Evolutionary conservation across 768 basidiomycete species (phyloP).

Genomic region (Jaapia argillacea): DNA sequence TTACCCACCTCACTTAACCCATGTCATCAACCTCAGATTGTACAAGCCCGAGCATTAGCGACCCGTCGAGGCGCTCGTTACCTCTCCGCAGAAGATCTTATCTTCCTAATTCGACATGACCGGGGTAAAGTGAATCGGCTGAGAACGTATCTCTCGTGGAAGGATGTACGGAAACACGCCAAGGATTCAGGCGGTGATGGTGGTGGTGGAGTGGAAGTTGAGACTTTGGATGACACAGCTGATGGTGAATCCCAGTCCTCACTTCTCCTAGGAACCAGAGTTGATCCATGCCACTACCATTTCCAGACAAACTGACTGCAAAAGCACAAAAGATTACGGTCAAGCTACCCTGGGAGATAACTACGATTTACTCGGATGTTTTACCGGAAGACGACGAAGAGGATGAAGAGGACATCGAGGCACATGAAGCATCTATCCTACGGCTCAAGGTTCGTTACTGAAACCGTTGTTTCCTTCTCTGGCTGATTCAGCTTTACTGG

Average conservation of each 20-base stretch:
- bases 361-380: conserved; percentile 85
- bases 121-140: conserved; percentile 89
- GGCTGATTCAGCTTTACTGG: background rate
- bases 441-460: conserved; percentile 55
- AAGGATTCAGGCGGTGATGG: conserved; percentile 84
- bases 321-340: conserved; percentile 92
- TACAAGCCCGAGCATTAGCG: conserved; percentile 81
- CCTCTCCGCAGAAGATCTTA: conserved; percentile 87
- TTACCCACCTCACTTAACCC: background rate
- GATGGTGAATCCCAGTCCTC: too few species aligned
- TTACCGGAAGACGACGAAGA: conserved; percentile 91
- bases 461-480: too few species aligned
- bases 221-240: conserved; percentile 73
- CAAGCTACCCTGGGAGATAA: conserved; percentile 93
- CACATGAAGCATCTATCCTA: conserved; percentile 88
- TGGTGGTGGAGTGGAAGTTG: conserved; percentile 73
- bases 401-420: conserved; percentile 93
- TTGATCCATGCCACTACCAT: too few species aligned
- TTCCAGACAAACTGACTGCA: conserved; percentile 64
- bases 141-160: conserved; percentile 92
- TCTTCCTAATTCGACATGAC: conserved; percentile 93
- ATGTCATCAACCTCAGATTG: conserved; percentile 58
- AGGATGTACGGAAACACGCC: conserved; percentile 91
- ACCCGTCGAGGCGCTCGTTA: conserved; percentile 77
- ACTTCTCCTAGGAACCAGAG: too few species aligned